Evolutionary conservation across 345 rosid genomes (phyloP).

Genomic region (Citrus glauca): DNA sequence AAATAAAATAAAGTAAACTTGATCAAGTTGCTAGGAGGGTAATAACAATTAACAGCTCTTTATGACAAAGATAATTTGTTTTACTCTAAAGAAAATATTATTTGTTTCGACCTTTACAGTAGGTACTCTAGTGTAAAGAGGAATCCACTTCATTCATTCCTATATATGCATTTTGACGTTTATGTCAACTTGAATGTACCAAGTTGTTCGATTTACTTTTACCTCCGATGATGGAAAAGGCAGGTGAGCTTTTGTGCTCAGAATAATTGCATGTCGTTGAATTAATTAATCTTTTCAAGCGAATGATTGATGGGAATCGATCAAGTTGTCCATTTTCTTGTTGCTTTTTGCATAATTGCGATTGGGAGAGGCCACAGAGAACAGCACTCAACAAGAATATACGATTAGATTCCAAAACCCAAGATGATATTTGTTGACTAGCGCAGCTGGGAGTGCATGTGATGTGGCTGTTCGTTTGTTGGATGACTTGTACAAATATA

Average conservation of each 20-base stretch:
- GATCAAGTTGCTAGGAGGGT: too few species aligned
- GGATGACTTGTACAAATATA: background rate
- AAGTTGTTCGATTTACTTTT: background rate
- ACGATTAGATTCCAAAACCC: background rate
- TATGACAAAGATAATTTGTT: too few species aligned
- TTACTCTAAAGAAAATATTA: too few species aligned
- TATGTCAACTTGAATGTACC: background rate
- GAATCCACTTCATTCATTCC: background rate
- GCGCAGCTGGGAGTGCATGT: background rate
- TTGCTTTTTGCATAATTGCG: background rate
- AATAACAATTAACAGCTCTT: too few species aligned
- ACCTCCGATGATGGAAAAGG: background rate
- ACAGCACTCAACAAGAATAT: background rate
- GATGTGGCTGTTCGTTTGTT: background rate
- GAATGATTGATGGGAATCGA: background rate
- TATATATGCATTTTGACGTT: too few species aligned
- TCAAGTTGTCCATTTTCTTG: too few species aligned
- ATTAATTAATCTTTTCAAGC: background rate
- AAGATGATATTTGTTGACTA: background rate
- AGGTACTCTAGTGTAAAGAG: background rate
- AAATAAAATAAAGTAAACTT: too few species aligned
- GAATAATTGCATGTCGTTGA: background rate
- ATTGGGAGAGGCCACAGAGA: background rate
- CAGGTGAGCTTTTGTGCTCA: background rate
- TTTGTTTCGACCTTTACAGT: too few species aligned